phyloP scores from a whole-genome alignment of 495 filamentous ascomycete genomes.

The Xylaria nigripes region DNA sequence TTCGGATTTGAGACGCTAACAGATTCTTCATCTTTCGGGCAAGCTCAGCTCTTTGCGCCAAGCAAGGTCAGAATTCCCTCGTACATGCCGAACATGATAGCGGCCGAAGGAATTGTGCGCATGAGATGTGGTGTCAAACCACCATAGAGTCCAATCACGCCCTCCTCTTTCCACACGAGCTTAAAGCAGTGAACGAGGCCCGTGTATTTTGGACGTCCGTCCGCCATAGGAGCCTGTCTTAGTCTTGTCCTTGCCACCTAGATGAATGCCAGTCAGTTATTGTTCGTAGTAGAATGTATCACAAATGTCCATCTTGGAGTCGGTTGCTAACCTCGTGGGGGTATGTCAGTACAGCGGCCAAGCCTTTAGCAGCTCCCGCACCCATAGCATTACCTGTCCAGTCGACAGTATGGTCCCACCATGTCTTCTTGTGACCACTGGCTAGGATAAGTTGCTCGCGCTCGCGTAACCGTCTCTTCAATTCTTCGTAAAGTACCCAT shows the following conservation, averaged over 20 bases:
- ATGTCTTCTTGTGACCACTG: conserved; percentile 47
- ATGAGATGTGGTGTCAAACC: conserved; percentile 81
- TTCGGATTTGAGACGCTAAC: not conserved
- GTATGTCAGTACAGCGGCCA: conserved; percentile 74
- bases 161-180: conserved; percentile 76
- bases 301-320: not conserved
- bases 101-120: conserved; percentile 77
- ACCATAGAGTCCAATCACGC: conserved; percentile 71
- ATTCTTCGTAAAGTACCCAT: conserved; percentile 78
- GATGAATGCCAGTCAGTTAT: conserved; percentile 5
- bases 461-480: conserved; percentile 57
- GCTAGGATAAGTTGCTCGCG: conserved; percentile 47
- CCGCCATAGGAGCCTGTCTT: conserved; percentile 67
- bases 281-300: not conserved
- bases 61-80: conserved; percentile 64
- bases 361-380: conserved; percentile 71
- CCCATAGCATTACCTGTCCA: conserved; percentile 67
- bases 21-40: not conserved
- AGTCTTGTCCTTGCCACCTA: conserved; percentile 73
- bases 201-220: conserved; percentile 70
- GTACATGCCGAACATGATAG: conserved; percentile 90
- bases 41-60: conserved; percentile 30
- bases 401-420: conserved; percentile 56
- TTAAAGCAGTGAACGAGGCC: conserved; percentile 76
- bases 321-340: conserved; percentile 66